Evolutionary conservation across 441 rosid species (phyloP).

Genomic region (Populus hybrid): DNA sequence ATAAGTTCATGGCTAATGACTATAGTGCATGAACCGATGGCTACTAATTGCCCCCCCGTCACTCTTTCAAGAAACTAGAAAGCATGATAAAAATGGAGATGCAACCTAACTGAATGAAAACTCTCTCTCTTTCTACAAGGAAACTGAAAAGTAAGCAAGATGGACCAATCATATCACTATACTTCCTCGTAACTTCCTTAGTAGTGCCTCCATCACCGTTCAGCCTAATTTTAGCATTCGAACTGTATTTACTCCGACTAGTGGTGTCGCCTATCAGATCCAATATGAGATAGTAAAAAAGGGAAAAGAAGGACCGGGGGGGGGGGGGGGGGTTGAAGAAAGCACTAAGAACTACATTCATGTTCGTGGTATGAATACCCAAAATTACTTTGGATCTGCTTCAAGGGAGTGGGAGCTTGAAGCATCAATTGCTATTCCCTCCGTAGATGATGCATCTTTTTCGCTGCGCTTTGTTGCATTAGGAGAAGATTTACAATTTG

Average conservation of each 20-base stretch:
- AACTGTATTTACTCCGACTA: background rate
- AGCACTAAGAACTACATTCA: no score
- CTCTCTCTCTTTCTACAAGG: background rate
- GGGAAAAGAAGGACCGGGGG: no score
- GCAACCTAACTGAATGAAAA: no score
- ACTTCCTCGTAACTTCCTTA: background rate
- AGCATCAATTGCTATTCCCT: background rate
- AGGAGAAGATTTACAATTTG: conserved; percentile 20
- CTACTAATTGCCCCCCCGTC: background rate
- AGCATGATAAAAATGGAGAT: no score
- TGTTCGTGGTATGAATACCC: no score
- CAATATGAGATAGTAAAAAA: no score
- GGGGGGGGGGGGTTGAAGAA: no score
- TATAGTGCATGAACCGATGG: background rate
- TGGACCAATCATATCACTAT: background rate
- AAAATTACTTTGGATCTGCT: background rate
- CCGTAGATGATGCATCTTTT: conserved; percentile 10
- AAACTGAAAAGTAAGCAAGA: background rate
- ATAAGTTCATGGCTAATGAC: no score
- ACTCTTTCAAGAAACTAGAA: no score
- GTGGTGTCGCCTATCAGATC: no score
- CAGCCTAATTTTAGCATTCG: background rate
- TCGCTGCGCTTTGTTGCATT: conserved; percentile 19
- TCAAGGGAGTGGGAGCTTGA: background rate
- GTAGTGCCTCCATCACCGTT: background rate